phyloP scores from a whole-genome alignment of 83 land plant genomes.

The Diphasiastrum complanatum region DNA sequence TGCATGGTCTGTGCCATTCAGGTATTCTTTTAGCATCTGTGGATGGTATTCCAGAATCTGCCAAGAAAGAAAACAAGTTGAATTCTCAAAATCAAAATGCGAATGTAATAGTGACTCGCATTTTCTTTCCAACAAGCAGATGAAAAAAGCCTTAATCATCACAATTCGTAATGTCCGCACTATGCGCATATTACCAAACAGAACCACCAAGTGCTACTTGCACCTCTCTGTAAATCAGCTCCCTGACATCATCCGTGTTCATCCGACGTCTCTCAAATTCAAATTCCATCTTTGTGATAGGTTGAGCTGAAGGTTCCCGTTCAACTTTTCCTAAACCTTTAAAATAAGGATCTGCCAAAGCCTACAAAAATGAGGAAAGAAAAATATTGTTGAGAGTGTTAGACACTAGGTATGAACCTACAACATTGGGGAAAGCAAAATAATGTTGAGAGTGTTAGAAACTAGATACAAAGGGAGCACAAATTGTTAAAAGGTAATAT shows the following conservation, averaged over 20 bases:
- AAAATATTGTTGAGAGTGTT: neutral
- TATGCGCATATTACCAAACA: neutral
- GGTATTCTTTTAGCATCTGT: constrained; percentile 14
- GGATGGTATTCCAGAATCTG: constrained; percentile 29
- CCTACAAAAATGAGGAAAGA: constrained; percentile 5
- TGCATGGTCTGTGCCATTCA: constrained; percentile 16
- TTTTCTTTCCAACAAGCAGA: too few relatives aligned
- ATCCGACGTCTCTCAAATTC: constrained; percentile 21
- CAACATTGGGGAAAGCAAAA: too few relatives aligned
- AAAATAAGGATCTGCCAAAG: constrained; percentile 26
- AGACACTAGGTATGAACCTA: too few relatives aligned
- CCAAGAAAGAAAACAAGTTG: neutral
- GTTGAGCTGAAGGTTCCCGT: constrained; percentile 19
- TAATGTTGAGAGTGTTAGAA: too few relatives aligned
- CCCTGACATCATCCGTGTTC: constrained; percentile 18
- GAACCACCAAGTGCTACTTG: neutral
- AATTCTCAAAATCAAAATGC: neutral
- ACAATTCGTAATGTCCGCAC: too few relatives aligned
- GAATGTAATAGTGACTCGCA: too few relatives aligned
- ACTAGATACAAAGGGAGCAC: too few relatives aligned
- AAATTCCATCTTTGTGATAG: constrained; percentile 22
- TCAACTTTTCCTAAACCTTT: constrained; percentile 15
- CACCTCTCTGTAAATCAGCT: constrained; percentile 26
- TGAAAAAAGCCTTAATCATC: too few relatives aligned
- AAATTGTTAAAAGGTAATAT: too few relatives aligned